Percentiles rank a stretch among this genome's conserved stretches.
phyloP scores from a whole-genome alignment of 495 filamentous ascomycete species.

The Astrocystis sublimbata region DNA sequence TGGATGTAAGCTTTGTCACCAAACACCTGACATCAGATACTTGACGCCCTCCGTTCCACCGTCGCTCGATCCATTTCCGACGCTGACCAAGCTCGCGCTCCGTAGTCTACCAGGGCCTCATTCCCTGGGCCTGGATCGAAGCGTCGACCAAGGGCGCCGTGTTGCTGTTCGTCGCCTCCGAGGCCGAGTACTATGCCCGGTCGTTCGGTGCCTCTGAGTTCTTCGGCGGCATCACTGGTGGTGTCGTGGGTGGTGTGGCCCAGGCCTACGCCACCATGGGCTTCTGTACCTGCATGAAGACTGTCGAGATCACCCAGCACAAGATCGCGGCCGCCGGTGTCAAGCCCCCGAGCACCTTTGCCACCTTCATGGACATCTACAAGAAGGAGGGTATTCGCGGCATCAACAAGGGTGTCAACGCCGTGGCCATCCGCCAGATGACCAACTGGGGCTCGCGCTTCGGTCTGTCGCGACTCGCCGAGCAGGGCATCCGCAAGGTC shows the following conservation, averaged over 20 bases:
- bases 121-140: not conserved
- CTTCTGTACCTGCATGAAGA: not conserved
- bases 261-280: not conserved
- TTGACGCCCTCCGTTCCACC: no score
- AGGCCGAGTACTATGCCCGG: not conserved
- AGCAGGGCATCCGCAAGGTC: not conserved
- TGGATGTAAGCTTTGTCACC: slow-evolving; percentile 31
- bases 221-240: not conserved
- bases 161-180: not conserved
- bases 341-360: not conserved
- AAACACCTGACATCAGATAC: not conserved
- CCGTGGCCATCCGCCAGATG: not conserved
- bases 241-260: not conserved
- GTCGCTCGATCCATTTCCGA: no score
- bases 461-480: not conserved
- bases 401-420: not conserved
- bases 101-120: not conserved
- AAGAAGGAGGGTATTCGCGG: not conserved
- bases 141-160: not conserved
- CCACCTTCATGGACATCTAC: not conserved
- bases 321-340: not conserved
- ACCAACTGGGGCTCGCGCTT: not conserved
- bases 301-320: not conserved
- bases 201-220: not conserved
- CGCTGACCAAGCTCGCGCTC: no score